Conservation (phyloP, 805 yeast genomes). For the Teunomyces atbi region DNA sequence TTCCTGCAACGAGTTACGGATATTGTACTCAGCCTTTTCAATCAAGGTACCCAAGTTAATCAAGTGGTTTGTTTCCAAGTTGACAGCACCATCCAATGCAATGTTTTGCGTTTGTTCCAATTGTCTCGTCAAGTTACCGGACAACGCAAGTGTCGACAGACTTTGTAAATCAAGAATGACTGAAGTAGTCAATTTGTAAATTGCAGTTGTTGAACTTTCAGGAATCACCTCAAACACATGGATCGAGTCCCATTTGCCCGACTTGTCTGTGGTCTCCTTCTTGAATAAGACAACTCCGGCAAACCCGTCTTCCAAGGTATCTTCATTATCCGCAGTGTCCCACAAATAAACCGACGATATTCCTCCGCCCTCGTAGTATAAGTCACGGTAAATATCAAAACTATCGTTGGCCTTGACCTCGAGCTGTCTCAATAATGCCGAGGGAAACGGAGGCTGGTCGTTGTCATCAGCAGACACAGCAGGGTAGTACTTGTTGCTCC, state of each 20-base stretch:
- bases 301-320: conserved; percentile 51
- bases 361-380: conserved; percentile 91
- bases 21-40: conserved; percentile 84
- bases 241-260: conserved; percentile 86
- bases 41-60: conserved; percentile 81
- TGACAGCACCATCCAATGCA: conserved; percentile 28
- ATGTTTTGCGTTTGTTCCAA: conserved; percentile 53
- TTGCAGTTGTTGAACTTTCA: conserved; percentile 33
- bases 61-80: conserved; percentile 65
- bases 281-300: conserved; percentile 91
- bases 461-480: conserved; percentile 14
- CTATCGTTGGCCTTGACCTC: conserved; percentile 86
- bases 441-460: conserved; percentile 68
- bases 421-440: conserved; percentile 61
- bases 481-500: conserved; percentile 75
- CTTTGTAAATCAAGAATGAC: conserved; percentile 69
- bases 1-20: conserved; percentile 85
- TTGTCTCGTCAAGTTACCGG: conserved; percentile 89
- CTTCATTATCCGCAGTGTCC: conserved; percentile 69
- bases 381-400: conserved; percentile 87
- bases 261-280: conserved; percentile 52
- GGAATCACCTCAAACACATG: conserved; percentile 81
- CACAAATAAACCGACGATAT: conserved; percentile 85
- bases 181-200: conserved; percentile 80
- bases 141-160: conserved; percentile 42